Evolutionary conservation across 1,139 yeast genomes (phyloP).

Genomic region (Saccharomyces hybrid): DNA sequence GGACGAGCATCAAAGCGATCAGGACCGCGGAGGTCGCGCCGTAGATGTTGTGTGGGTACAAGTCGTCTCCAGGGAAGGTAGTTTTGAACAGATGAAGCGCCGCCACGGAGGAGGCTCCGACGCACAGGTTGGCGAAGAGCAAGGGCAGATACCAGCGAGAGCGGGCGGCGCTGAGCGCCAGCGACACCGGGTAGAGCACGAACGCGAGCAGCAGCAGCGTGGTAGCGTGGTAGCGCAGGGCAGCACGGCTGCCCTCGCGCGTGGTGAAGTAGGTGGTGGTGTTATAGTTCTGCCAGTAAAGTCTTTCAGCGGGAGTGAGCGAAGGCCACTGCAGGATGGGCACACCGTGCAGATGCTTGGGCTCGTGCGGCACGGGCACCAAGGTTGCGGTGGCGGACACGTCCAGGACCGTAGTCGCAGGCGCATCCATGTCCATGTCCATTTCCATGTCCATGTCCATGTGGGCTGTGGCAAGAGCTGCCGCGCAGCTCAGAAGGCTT

Average conservation of each 20-base stretch:
- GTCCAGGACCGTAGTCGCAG: conserved; percentile 3
- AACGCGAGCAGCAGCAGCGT: conserved; percentile 42
- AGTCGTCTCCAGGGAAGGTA: conserved; percentile 46
- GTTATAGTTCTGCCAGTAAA: conserved; percentile 73
- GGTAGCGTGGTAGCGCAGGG: conserved; percentile 50
- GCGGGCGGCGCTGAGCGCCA: conserved; percentile 55
- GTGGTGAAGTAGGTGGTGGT: conserved; percentile 70
- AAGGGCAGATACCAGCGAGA: conserved; percentile 52
- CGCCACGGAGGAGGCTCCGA: conserved; percentile 47
- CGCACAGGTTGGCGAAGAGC: conserved; percentile 43
- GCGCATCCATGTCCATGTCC: conserved; percentile 12
- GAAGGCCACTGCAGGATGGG: conserved; percentile 61
- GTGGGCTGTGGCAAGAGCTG: not conserved
- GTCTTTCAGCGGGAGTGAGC: conserved; percentile 61
- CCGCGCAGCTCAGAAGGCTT: not conserved
- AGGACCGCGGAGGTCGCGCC: conserved; percentile 56
- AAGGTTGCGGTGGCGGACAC: conserved; percentile 6
- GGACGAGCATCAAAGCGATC: conserved; percentile 44
- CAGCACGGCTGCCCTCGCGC: conserved; percentile 39
- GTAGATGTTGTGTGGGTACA: conserved; percentile 76
- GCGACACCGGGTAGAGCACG: conserved; percentile 59
- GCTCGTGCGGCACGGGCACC: conserved; percentile 40
- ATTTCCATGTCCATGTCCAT: conserved; percentile 18
- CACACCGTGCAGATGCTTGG: conserved; percentile 55
- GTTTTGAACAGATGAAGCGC: conserved; percentile 52